Evolutionary conservation across 2,329 filamentous ascomycete species (phyloP).

Genomic region (Tolypocladium ovalisporum): DNA sequence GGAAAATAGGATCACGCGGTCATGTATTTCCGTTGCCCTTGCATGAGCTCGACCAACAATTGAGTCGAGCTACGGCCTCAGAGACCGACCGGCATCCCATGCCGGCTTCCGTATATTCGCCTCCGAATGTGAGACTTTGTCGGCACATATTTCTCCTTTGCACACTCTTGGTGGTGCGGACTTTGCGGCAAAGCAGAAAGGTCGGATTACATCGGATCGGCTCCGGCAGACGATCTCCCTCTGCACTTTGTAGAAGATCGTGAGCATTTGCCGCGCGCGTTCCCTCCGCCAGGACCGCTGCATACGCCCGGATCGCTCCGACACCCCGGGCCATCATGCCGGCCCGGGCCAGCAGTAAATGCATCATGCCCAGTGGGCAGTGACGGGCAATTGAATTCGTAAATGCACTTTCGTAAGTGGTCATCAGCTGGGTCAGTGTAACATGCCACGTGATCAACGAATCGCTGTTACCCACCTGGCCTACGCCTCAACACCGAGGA

Average conservation of each 20-base stretch:
- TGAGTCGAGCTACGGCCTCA: slow-evolving; percentile 57
- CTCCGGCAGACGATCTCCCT: not conserved
- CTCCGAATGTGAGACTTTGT: slow-evolving; percentile 22
- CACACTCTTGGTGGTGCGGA: not conserved
- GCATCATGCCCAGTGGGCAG: no score
- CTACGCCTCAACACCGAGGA: no score
- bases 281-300: no score
- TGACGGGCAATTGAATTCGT: no score
- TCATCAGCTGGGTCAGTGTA: no score
- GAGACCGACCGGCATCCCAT: slow-evolving; percentile 60
- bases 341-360: no score
- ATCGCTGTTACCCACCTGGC: no score
- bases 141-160: not conserved
- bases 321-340: no score
- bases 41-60: slow-evolving; percentile 42
- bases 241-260: not conserved
- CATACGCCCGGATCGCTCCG: no score
- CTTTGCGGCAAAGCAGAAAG: not conserved
- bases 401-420: no score
- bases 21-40: slow-evolving; percentile 34
- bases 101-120: slow-evolving; percentile 46
- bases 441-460: no score
- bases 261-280: no score
- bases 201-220: not conserved
- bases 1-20: slow-evolving; percentile 20